Base-by-base conservation (phyloP, 2,329 filamentous ascomycete genomes). In the Ophiobolus disseminans region DNA sequence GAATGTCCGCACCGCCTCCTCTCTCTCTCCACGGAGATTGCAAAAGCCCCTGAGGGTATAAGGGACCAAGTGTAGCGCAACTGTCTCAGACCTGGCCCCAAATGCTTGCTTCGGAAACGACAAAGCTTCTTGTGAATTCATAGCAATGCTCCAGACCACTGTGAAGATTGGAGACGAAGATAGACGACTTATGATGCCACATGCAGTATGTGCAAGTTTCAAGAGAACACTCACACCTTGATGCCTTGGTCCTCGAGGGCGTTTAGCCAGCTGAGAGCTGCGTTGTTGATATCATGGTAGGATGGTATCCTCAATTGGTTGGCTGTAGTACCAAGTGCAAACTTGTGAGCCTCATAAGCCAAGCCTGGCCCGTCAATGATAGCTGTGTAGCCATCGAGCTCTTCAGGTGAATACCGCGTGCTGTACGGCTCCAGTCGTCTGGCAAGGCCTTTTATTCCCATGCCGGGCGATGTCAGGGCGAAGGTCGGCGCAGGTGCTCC, bases 321-420 rank as follows among this genome's bases (percentile, higher is more conserved):
- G 39, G 48, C 30, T 71, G 72, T 16, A 70, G 63, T 14, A 50
- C 48, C 21, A 14, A 84, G 73, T 40, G 84, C 76, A 36, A 67
- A 44, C 28, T 60, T 66, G 51, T 88, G 85, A 31, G 92, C 77
- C 68, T 90, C 82, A 68, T 93, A 88, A 1, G 90, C 89, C 20
- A 96, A 75, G 2, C 85, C 86, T 4, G 91, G 91, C 0, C 91
- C 91, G 67, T 96, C 91, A 46, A 96, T 84, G 35, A 85, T 57
- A 17, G 66, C 69, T 3, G 52, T 46, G 36, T 63, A 67, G 10
- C 63, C 66, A 36, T 58, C 30, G 20, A 70, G 50, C 13, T 66
- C 51, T 22, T 60, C 35, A 17, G 51, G 40, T 8, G 58, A 57
- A 46, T 52, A 63, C 19, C 45, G 58, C 59, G 50, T 60, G 35